These are phyloP conservation scores for Phytopythium montanum DNA, from an alignment of 352 stramenopile species.

Conservation along the genomic window DNA sequence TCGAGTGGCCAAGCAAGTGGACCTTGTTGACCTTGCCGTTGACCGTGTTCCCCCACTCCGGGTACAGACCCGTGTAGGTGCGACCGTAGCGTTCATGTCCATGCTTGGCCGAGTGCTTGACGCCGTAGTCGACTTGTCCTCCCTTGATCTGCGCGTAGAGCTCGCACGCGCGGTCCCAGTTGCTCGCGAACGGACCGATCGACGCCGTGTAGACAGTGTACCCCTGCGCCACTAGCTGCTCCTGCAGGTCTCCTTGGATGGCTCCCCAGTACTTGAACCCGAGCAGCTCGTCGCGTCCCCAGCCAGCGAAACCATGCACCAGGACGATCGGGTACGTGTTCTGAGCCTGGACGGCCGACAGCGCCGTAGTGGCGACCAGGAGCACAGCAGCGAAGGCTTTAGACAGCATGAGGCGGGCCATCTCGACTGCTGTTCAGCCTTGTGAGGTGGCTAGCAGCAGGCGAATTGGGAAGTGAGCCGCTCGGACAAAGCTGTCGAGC, in stretches of 20 bases:
- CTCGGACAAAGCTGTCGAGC: background rate
- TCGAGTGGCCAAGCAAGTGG: conserved; percentile 73
- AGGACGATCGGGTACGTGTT: conserved; percentile 56
- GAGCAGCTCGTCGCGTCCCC: conserved; percentile 35
- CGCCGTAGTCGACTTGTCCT: conserved; percentile 45
- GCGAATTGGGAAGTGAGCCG: background rate
- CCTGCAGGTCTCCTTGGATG: conserved; percentile 32
- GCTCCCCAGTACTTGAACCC: conserved; percentile 49
- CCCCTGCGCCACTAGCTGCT: conserved; percentile 25
- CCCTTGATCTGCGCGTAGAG: conserved; percentile 65
- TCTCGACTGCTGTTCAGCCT: background rate
- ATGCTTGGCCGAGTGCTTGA: conserved; percentile 36
- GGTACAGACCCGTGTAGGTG: conserved; percentile 51
- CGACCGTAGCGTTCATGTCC: conserved; percentile 36
- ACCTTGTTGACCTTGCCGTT: conserved; percentile 61
- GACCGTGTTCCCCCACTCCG: conserved; percentile 43
- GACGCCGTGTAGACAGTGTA: conserved; percentile 48
- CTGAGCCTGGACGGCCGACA: conserved; percentile 12
- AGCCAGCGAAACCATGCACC: conserved; percentile 51
- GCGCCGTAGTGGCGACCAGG: background rate
- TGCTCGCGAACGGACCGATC: conserved; percentile 51
- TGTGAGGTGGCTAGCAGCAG: background rate
- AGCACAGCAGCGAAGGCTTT: conserved; percentile 8
- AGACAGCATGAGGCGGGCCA: background rate
- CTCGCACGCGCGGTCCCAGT: conserved; percentile 65